These are phyloP conservation scores for Pythium chondricola DNA, from an alignment of 352 stramenopile species.

Conservation along the genomic window DNA sequence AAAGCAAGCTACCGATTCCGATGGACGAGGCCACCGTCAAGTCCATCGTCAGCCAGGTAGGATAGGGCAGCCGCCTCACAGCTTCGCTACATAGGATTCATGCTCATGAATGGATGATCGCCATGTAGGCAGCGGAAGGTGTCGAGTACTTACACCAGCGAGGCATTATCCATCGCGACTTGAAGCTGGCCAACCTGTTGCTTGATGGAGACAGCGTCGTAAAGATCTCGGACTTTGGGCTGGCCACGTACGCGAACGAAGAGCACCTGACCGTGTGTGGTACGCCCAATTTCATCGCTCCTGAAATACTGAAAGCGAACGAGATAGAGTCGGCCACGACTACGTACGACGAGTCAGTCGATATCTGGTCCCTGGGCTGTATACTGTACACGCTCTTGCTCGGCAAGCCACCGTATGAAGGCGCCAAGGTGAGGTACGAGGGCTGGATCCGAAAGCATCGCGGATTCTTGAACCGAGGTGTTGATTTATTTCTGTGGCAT, in stretches of 20 bases:
- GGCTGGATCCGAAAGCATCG: neutral
- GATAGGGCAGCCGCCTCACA: neutral
- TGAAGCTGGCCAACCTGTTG: constrained; percentile 76
- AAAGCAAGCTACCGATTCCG: neutral
- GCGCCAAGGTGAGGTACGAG: constrained; percentile 53
- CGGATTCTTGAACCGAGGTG: neutral
- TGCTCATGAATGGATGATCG: neutral
- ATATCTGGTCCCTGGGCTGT: constrained; percentile 80
- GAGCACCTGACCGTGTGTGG: constrained; percentile 66
- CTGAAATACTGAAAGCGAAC: constrained; percentile 47
- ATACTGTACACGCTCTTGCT: constrained; percentile 70
- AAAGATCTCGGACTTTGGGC: constrained; percentile 75
- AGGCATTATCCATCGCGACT: constrained; percentile 66
- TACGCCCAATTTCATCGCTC: constrained; percentile 81
- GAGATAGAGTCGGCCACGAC: constrained; percentile 18
- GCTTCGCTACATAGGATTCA: neutral
- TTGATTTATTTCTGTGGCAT: neutral
- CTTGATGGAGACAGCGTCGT: constrained; percentile 40
- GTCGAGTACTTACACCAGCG: constrained; percentile 55
- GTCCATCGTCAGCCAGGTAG: constrained; percentile 45
- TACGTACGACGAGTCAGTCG: constrained; percentile 53
- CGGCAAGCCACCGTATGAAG: constrained; percentile 66
- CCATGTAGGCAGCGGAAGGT: constrained; percentile 26
- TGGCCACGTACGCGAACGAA: constrained; percentile 40
- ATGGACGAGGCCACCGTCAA: constrained; percentile 45